These are phyloP conservation scores for Teratosphaeria pseudoeucalypti DNA, from an alignment of 2,329 filamentous ascomycete genomes.

Conservation along the genomic window DNA sequence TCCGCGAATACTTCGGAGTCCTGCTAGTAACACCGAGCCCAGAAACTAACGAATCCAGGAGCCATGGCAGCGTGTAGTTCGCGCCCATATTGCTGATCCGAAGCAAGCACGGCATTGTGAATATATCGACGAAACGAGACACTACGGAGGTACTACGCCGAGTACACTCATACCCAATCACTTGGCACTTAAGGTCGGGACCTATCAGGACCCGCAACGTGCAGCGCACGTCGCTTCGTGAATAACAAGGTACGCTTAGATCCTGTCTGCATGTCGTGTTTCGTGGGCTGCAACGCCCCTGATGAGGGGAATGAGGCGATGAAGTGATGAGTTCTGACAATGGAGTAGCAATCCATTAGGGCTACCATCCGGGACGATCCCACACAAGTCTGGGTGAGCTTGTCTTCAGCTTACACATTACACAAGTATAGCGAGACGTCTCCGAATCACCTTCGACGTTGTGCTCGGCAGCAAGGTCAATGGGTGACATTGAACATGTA, in stretches of 20 bases:
- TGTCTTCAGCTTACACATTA: neutral
- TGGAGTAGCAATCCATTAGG: too few species aligned
- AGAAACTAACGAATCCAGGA: neutral
- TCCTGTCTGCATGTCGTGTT: neutral
- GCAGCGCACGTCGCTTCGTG: neutral
- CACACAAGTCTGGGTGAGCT: neutral
- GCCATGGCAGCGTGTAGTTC: neutral
- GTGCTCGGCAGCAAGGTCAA: neutral
- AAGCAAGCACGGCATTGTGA: neutral
- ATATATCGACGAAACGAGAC: neutral
- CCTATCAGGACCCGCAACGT: neutral
- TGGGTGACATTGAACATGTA: neutral
- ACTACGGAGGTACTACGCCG: neutral
- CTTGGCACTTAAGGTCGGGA: neutral
- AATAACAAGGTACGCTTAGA: neutral
- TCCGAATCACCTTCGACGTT: neutral
- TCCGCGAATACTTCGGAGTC: neutral
- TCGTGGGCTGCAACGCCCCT: neutral
- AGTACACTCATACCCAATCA: neutral
- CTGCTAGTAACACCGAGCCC: neutral
- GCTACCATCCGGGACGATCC: neutral
- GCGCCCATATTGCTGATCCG: neutral
- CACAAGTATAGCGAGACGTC: neutral
- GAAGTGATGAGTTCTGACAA: too few species aligned
- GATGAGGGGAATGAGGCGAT: neutral